Conservation (phyloP, 2,329 filamentous ascomycete species). For the Harringtonia aguacate region DNA sequence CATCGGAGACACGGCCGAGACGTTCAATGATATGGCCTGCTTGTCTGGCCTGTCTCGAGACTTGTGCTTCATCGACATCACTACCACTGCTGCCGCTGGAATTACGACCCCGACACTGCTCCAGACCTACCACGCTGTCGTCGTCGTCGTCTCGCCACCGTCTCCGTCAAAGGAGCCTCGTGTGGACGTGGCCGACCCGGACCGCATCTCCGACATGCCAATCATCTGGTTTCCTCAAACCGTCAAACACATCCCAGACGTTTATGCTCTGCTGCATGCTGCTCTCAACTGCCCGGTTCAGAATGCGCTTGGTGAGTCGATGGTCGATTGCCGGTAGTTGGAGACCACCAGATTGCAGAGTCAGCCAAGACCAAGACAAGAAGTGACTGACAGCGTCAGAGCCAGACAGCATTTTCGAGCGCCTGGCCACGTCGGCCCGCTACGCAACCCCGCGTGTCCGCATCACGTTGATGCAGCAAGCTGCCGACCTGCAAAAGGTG, state of each 20-base stretch:
- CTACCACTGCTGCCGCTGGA: background rate
- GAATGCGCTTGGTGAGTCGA: background rate
- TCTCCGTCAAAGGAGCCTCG: background rate
- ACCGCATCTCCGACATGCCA: background rate
- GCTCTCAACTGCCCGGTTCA: constrained; percentile 1
- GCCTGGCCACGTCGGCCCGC: background rate
- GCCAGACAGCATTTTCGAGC: background rate
- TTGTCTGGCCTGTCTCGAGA: background rate
- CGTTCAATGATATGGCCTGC: constrained; percentile 6
- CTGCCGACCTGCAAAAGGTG: constrained; percentile 1
- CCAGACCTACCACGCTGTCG: background rate
- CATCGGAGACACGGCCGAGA: background rate
- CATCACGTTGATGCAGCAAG: background rate
- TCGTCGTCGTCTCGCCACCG: background rate
- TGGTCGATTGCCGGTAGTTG: background rate
- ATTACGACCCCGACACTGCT: background rate
- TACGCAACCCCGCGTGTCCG: background rate
- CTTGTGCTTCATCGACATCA: constrained; percentile 4
- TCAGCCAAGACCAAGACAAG: background rate
- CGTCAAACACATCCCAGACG: constrained; percentile 4
- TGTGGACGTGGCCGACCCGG: no score
- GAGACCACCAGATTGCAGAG: background rate
- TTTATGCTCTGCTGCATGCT: constrained; percentile 8
- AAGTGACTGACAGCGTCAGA: background rate
- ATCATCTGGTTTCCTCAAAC: background rate